phyloP scores from a whole-genome alignment of 108 stramenopile genomes.

The Bacterosira constricta region DNA sequence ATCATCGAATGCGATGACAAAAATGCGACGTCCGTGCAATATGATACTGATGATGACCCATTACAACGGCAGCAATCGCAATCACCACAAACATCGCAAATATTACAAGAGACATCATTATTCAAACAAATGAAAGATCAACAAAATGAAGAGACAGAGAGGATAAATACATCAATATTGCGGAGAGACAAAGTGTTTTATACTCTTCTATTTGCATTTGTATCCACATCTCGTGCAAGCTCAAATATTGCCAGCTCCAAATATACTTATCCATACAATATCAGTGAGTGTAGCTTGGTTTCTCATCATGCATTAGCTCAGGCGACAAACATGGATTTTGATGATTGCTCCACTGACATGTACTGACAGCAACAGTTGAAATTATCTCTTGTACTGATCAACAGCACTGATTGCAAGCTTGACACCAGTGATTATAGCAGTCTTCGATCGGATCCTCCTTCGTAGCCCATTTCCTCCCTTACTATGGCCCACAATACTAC shows the following conservation, averaged over 20 bases:
- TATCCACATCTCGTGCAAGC: conserved; percentile 16
- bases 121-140: neutral
- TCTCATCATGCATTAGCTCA: too few species aligned
- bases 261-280: conserved; percentile 26
- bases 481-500: conserved; percentile 9
- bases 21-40: too few species aligned
- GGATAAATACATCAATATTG: neutral
- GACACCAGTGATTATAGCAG: conserved; percentile 14
- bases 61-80: too few species aligned
- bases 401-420: conserved; percentile 21
- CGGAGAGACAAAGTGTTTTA: neutral
- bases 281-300: conserved; percentile 25
- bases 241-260: conserved; percentile 23
- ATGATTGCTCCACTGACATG: too few species aligned
- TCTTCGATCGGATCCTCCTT: conserved; percentile 14
- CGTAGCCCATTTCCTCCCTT: conserved; percentile 14
- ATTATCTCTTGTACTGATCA: neutral
- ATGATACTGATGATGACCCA: too few species aligned
- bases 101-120: too few species aligned
- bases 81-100: too few species aligned
- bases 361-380: too few species aligned
- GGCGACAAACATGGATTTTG: too few species aligned
- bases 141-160: neutral
- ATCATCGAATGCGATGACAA: too few species aligned
- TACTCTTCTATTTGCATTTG: conserved; percentile 14